Conservation (phyloP, 208 protist species). For the Leishmania amazonensis region DNA sequence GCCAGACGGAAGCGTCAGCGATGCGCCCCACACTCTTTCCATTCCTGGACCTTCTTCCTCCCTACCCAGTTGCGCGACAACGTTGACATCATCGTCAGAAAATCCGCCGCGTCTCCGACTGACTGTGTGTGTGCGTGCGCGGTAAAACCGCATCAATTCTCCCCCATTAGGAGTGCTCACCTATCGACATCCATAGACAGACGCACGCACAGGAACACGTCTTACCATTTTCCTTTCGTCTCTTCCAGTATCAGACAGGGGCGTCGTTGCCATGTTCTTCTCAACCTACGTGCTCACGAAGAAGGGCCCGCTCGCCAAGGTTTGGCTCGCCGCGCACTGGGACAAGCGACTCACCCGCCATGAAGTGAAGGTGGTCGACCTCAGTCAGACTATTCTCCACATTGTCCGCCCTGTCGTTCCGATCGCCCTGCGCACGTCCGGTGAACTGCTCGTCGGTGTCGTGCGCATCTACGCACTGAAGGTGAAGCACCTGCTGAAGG, state of each 20-base stretch:
- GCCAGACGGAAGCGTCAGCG: too few species aligned
- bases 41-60: not conserved
- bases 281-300: constrained; percentile 96
- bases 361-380: constrained; percentile 91
- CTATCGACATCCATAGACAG: not conserved
- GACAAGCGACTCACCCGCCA: constrained; percentile 94
- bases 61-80: not conserved
- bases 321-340: constrained; percentile 98
- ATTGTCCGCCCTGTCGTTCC: constrained; percentile 95
- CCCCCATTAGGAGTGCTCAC: not conserved
- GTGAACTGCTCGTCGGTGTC: constrained; percentile 96
- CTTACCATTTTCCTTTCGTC: not conserved
- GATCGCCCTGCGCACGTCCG: constrained; percentile 96
- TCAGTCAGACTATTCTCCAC: constrained; percentile 89
- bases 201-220: not conserved
- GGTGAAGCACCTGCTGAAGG: constrained; percentile 88
- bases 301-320: constrained; percentile 95
- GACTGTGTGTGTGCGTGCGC: too few species aligned
- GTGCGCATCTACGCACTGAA: constrained; percentile 97
- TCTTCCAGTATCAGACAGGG: not conserved
- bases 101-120: not conserved
- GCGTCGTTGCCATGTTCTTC: constrained; percentile 94
- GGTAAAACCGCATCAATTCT: not conserved
- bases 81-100: not conserved
- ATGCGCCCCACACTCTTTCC: not conserved